Evolutionary conservation across 805 yeast genomes (phyloP), one percentile per base, ranked within the genome.

Genomic region (Kregervanrija pseudodelftensis): DNA sequence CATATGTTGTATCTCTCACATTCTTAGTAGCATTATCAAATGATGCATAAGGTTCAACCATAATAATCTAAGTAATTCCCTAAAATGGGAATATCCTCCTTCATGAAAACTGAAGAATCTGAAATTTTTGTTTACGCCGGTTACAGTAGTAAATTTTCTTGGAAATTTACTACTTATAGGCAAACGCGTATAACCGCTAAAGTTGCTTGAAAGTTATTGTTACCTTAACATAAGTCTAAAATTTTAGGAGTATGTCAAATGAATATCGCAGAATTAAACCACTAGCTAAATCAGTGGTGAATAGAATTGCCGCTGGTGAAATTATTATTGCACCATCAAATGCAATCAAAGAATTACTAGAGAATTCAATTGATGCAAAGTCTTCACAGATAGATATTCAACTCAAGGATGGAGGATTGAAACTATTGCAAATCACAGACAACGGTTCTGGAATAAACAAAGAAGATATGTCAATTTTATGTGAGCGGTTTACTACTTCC

Each of bases 231-330:
- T 22, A 22, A 22, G 28, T 5, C 7, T 4, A 7, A 22, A 7
- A 5, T 22, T 22, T 5, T 22, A 5, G 2, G 2, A 22, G 7
- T 22, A 22, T 22, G 28, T 22, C 28, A 4, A 7, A 22, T 22
- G 28, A 22, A 22, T 7, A 7, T 5, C 28, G 47, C 7, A 46
- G 58, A 7, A 61, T 61, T 32, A 49, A 50, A 14, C 63, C 64
- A 13, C 72, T 91, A 17, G 93, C 83, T 38, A 67, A 67, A 12
- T 61, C 77, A 2, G 97, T 90, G 15, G 85, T 93, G 40, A 90
- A 89, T 61, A 77, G 82, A 49, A 93, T 93, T 28, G 99, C 99
- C 0, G 99, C 99, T 1, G 99, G 99, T 0, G 98, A 93, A 66
- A 87, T 93, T 64, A 86, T 93, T 46, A 76, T 90, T 28, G 91